phyloP scores from a whole-genome alignment of 768 basidiomycete species.

The Psilocybe azurescens region DNA sequence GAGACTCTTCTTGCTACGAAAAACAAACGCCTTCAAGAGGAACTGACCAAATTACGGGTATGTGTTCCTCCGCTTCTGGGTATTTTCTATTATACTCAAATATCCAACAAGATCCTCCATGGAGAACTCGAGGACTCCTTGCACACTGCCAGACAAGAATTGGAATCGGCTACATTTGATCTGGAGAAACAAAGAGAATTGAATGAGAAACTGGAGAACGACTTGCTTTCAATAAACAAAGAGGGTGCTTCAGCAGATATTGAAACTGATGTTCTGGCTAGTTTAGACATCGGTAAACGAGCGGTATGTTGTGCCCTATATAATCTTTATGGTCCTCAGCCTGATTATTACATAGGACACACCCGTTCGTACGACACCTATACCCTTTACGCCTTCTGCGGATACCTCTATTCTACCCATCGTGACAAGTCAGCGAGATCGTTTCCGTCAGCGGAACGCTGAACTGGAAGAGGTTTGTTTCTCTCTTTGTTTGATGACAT shows the following conservation, averaged over 20 bases:
- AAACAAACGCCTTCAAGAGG: slow-evolving; percentile 92
- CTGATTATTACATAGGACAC: slow-evolving; percentile 19
- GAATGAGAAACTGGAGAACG: slow-evolving; percentile 92
- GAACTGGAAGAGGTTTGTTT: slow-evolving; percentile 88
- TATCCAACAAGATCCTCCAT: slow-evolving; percentile 69
- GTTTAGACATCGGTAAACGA: slow-evolving; percentile 74
- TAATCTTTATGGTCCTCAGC: background rate
- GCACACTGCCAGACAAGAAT: slow-evolving; percentile 57
- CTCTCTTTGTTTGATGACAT: background rate
- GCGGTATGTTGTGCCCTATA: slow-evolving; percentile 35
- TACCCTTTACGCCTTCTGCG: slow-evolving; percentile 74
- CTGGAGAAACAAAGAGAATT: slow-evolving; percentile 78
- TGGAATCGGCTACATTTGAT: slow-evolving; percentile 64
- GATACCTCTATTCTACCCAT: slow-evolving; percentile 98
- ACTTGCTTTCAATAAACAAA: slow-evolving; percentile 82
- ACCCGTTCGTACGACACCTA: slow-evolving; percentile 61
- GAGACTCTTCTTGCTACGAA: slow-evolving; percentile 92
- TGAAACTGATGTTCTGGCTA: slow-evolving; percentile 66
- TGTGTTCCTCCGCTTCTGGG: slow-evolving; percentile 22
- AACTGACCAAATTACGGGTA: slow-evolving; percentile 90
- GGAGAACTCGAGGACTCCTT: slow-evolving; percentile 80
- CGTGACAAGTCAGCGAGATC: slow-evolving; percentile 94
- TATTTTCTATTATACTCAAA: background rate
- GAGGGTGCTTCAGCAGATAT: slow-evolving; percentile 44
- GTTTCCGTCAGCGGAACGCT: slow-evolving; percentile 96